A percentile compares a stretch with the other conserved stretches of the same genome.
Conservation (phyloP, 345 rosid genomes). For the Cardamine occulta region DNA sequence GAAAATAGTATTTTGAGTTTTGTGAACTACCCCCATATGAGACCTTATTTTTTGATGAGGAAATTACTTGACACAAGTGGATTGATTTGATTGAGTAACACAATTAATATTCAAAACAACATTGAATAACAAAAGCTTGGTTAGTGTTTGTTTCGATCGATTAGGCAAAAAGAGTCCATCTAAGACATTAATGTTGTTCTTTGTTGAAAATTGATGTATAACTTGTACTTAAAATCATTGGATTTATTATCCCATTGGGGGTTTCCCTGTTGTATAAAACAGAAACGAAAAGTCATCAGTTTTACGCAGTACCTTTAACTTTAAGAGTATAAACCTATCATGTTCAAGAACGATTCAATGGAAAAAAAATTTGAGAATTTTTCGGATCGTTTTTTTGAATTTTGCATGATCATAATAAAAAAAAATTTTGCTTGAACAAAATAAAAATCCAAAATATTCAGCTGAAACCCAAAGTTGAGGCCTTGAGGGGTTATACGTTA, state of each 20-base stretch:
- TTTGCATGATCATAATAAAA: too few relatives aligned
- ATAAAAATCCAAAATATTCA: neutral
- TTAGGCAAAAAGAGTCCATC: neutral
- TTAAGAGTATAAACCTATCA: too few relatives aligned
- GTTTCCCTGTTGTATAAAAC: neutral
- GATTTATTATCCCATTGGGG: neutral
- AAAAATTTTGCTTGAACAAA: too few relatives aligned
- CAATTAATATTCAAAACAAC: neutral
- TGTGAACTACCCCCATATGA: neutral
- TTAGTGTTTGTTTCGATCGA: neutral
- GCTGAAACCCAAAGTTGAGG: neutral
- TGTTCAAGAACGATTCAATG: too few relatives aligned
- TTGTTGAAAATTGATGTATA: neutral
- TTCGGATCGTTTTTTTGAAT: neutral
- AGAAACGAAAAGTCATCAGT: neutral
- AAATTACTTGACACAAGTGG: too few relatives aligned
- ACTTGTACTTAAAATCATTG: neutral
- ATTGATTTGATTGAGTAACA: neutral
- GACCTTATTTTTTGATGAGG: too few relatives aligned
- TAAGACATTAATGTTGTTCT: neutral
- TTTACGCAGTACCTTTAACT: too few relatives aligned
- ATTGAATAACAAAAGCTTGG: neutral
- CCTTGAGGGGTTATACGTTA: neutral
- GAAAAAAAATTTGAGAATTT: too few relatives aligned
- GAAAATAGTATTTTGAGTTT: neutral